These are phyloP conservation scores for Pulicaria dysenterica DNA, from an alignment of 129 eudicot genomes.

Conservation along the genomic window DNA sequence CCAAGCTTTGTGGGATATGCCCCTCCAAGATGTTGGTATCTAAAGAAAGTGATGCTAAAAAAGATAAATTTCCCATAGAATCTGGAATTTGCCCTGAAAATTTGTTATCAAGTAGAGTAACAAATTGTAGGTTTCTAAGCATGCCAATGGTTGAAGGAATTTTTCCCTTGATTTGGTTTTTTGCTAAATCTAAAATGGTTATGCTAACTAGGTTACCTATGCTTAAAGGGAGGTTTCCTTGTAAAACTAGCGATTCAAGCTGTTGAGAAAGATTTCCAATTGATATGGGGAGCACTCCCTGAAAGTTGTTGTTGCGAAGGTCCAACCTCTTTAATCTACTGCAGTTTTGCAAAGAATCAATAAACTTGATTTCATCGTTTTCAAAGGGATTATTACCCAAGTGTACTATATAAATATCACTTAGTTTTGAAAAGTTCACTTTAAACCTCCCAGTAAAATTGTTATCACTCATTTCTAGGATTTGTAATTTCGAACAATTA, in stretches of 20 bases:
- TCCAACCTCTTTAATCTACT: neutral
- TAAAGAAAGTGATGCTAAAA: neutral
- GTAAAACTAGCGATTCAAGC: neutral
- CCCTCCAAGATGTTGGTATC: slow-evolving; percentile 21
- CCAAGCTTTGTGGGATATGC: slow-evolving; percentile 25
- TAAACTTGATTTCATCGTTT: slow-evolving; percentile 31
- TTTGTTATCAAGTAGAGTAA: neutral
- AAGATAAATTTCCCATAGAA: slow-evolving; percentile 29
- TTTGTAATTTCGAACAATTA: slow-evolving; percentile 27
- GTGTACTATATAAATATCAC: neutral
- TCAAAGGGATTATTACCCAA: neutral
- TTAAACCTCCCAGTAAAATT: slow-evolving; percentile 14
- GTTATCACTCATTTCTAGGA: slow-evolving; percentile 7
- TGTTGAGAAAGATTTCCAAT: slow-evolving; percentile 25
- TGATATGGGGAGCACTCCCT: slow-evolving; percentile 33
- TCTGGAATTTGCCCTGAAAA: slow-evolving; percentile 22
- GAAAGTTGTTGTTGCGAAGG: neutral
- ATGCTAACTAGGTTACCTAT: slow-evolving; percentile 17
- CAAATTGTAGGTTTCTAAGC: neutral
- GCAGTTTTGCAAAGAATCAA: slow-evolving; percentile 36
- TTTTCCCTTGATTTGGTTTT: slow-evolving; percentile 11
- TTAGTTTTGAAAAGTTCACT: slow-evolving; percentile 3
- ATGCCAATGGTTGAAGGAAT: slow-evolving; percentile 21
- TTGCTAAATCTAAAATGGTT: neutral
- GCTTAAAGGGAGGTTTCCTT: slow-evolving; percentile 10